Evolutionary conservation across 441 rosid species (phyloP), one percentile per base, ranked within the genome.

Genomic region (Aquilaria agallochum): DNA sequence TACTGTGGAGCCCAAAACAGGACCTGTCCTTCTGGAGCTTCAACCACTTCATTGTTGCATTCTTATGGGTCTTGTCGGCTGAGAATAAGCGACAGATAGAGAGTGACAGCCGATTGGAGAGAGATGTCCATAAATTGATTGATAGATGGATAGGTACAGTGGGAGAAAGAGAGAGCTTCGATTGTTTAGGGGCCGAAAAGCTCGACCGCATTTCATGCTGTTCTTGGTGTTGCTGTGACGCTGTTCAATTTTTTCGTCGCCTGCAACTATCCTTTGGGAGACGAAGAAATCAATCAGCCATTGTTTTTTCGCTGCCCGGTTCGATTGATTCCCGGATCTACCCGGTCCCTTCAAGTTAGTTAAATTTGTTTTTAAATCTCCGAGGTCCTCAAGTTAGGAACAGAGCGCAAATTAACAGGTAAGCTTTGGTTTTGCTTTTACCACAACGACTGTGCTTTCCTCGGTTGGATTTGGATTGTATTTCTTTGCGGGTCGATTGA

Each of bases 11-110:
- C 88, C 97, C 90, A 74, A 60, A 71, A 60, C 72, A 68, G 88
- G 92, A 71, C 90, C 92, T 71, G 31, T 74, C 88, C 90, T 75
- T 79, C 72, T 89, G 95, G 83, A 92, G 88, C 96, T 73, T 66
- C 78, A 62, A 83, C 84, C 88, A 77, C 84, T 67, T 79, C 86
- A 74, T 79, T 70, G 85, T 76, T 84, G 89, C 80, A 77, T 65
- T 77, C 81, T 83, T 78, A 80, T 83, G 85, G 89, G 74, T 69
- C 81, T 88, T 78, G 88, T 76, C 93, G 80, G 81, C 74, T 71
- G 45, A 67, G 52, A 53, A 34, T 9, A 31, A 7, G 53, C 0
- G 36, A 57, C 31, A 48, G 53, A 10, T 20, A 20, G 27, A 20
- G 27, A 20, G 1, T 20, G 27, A 20, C 27, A 20, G 27, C 27